Conservation (phyloP, 225 moss, liverwort and hornwort species). For the Pseudisothecium myosuroides region DNA sequence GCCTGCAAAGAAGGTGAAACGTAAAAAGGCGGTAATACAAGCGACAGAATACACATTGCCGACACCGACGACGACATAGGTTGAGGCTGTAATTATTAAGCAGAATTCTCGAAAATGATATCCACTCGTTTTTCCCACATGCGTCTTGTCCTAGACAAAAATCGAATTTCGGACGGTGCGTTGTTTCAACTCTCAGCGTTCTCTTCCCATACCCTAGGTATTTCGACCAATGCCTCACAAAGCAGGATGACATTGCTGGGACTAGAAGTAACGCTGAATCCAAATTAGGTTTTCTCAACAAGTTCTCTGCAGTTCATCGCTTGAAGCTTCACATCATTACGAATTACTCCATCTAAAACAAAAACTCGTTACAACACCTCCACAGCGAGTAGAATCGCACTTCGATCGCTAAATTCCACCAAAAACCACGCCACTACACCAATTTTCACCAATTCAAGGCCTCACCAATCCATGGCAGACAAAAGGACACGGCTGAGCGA, state of each 20-base stretch:
- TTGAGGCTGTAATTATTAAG: background rate
- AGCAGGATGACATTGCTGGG: background rate
- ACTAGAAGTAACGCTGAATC: background rate
- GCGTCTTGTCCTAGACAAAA: background rate
- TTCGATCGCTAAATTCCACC: background rate
- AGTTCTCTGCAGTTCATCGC: background rate
- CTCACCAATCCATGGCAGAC: background rate
- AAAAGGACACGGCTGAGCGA: too few species aligned
- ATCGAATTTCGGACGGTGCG: background rate
- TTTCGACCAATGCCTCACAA: background rate
- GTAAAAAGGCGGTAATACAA: background rate
- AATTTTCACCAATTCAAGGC: background rate
- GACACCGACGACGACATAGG: background rate
- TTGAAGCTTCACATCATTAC: background rate
- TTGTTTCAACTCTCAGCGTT: background rate
- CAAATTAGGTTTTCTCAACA: background rate
- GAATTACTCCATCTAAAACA: background rate
- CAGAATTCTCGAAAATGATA: background rate
- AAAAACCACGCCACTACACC: background rate
- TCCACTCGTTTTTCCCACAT: background rate
- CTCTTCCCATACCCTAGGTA: background rate
- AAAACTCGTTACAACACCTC: background rate
- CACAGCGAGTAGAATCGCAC: background rate
- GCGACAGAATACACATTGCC: background rate
- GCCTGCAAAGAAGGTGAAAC: slow-evolving; percentile 1